These are phyloP conservation scores for Fagopyrum homotropicum DNA, from an alignment of 148 eudicot species.

Conservation along the genomic window DNA sequence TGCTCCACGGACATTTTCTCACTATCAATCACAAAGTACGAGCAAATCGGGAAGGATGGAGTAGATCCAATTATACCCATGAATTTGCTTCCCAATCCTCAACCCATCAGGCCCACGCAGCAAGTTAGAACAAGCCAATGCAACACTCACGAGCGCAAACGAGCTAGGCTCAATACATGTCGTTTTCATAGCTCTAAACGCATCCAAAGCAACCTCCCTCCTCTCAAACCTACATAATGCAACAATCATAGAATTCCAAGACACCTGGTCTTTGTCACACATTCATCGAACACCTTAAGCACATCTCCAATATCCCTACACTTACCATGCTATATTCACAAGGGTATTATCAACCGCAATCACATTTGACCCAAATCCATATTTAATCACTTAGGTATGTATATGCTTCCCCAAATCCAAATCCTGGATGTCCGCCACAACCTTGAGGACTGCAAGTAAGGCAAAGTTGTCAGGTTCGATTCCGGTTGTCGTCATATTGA, in stretches of 20 bases:
- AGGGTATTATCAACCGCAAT: constrained; percentile 66
- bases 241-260: constrained; percentile 76
- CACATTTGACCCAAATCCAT: constrained; percentile 36
- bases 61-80: constrained; percentile 66
- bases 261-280: constrained; percentile 58
- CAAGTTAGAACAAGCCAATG: constrained; percentile 58
- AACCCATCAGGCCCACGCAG: constrained; percentile 30
- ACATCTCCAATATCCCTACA: constrained; percentile 48
- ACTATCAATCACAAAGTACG: too few relatives aligned
- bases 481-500: constrained; percentile 40
- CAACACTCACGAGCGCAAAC: constrained; percentile 68
- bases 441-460: constrained; percentile 65
- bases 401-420: constrained; percentile 50
- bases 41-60: too few relatives aligned
- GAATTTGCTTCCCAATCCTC: constrained; percentile 72
- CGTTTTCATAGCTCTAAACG: constrained; percentile 47
- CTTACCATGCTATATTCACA: constrained; percentile 54
- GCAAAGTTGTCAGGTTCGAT: constrained; percentile 51
- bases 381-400: constrained; percentile 50
- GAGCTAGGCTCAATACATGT: constrained; percentile 49
- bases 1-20: too few relatives aligned
- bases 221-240: constrained; percentile 54
- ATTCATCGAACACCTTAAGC: constrained; percentile 66
- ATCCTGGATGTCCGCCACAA: constrained; percentile 41
- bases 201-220: constrained; percentile 62